Conservation (phyloP, 2,329 filamentous ascomycete species). For the Diatrype stigma region DNA sequence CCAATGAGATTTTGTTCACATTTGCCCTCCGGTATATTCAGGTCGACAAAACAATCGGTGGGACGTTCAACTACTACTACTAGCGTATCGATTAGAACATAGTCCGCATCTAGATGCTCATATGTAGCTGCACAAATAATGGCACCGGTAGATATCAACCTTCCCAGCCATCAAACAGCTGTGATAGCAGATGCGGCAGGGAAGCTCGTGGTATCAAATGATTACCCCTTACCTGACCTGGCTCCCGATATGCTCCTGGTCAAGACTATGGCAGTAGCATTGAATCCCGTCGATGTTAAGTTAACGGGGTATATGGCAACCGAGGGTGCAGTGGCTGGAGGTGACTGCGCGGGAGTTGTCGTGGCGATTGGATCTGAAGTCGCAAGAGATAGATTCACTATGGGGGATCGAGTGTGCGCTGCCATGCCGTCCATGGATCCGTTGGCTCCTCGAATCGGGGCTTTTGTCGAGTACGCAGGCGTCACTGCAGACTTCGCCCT, state of each 20-base stretch:
- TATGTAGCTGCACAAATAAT: too few relatives aligned
- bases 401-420: constrained; percentile 17
- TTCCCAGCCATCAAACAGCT: not conserved
- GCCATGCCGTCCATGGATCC: not conserved
- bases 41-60: too few relatives aligned
- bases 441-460: not conserved
- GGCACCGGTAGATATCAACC: too few relatives aligned
- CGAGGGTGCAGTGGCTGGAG: constrained; percentile 12
- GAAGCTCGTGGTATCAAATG: not conserved
- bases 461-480: constrained; percentile 5
- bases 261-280: constrained; percentile 5
- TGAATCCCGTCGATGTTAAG: constrained; percentile 16
- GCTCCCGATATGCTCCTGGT: constrained; percentile 7
- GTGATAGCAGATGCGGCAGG: not conserved
- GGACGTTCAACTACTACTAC: too few relatives aligned
- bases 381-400: constrained; percentile 3
- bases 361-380: constrained; percentile 10
- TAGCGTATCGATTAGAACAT: too few relatives aligned
- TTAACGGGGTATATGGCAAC: constrained; percentile 6
- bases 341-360: constrained; percentile 20
- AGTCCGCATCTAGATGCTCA: too few relatives aligned
- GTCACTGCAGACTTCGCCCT: not conserved
- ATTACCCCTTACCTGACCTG: constrained; percentile 1
- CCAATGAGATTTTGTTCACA: too few relatives aligned
- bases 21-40: too few relatives aligned